Percentiles rank a stretch among this genome's conserved stretches.
phyloP scores from a whole-genome alignment of 371 early-diverging fungal species.

The Blakeslea trispora region DNA sequence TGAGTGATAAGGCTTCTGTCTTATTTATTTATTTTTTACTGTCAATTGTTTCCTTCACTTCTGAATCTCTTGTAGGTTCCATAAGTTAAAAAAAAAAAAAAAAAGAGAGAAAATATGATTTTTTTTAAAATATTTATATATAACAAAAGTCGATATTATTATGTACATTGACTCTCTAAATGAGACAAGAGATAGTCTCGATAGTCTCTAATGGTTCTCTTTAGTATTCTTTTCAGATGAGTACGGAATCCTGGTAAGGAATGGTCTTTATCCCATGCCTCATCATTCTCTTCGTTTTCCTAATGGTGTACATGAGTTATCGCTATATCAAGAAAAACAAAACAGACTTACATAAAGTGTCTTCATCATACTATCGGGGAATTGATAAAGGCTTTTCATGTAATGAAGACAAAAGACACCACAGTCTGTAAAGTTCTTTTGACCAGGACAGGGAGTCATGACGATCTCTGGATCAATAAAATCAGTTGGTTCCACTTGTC shows the following conservation, averaged over 20 bases:
- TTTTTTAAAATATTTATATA: no score
- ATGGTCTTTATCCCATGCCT: neutral
- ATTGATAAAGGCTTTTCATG: conserved; percentile 13
- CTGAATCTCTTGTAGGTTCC: conserved; percentile 20
- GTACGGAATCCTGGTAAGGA: neutral
- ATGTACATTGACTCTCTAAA: neutral
- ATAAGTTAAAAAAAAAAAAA: neutral
- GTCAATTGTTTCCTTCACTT: conserved; percentile 28
- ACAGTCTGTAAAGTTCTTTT: conserved; percentile 26
- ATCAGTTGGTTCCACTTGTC: neutral
- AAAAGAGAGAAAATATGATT: neutral
- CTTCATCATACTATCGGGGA: conserved; percentile 6
- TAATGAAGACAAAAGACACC: conserved; percentile 25
- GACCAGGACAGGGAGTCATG: conserved; percentile 10
- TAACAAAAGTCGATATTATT: no score
- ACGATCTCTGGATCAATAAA: conserved; percentile 15
- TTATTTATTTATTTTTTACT: conserved; percentile 13
- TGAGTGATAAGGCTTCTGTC: neutral
- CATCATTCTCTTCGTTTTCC: neutral
- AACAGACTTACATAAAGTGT: conserved; percentile 14
- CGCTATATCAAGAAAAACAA: no score
- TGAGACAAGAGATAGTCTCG: neutral
- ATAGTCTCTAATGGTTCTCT: neutral
- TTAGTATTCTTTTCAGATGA: neutral
- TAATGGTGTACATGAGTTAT: no score